These are phyloP conservation scores for Candida gorgasii DNA, from an alignment of 805 yeast species.

Conservation along the genomic window DNA sequence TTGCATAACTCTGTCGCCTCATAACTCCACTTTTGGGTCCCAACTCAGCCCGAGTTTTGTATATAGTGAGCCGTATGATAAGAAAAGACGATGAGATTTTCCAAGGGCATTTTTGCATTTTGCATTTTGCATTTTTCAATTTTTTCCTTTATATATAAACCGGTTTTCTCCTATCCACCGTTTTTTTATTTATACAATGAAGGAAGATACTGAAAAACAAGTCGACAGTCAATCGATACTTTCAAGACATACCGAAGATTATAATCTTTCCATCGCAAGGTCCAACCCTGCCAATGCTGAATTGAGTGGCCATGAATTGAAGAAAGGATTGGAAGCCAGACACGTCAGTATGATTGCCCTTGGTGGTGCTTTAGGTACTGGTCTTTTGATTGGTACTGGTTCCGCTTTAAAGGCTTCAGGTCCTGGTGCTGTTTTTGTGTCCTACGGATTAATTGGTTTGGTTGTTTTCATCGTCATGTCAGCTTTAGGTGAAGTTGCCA, in stretches of 20 bases:
- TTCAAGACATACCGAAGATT: slow-evolving; percentile 48
- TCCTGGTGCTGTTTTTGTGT: slow-evolving; percentile 61
- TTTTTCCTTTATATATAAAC: background rate
- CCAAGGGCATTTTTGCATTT: too few species aligned
- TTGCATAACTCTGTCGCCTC: too few species aligned
- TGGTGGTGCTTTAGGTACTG: slow-evolving; percentile 59
- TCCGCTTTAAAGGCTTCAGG: slow-evolving; percentile 70
- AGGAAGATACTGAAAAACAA: slow-evolving; percentile 13
- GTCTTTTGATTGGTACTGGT: slow-evolving; percentile 72
- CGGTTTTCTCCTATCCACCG: background rate
- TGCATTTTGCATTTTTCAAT: too few species aligned
- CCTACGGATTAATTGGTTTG: slow-evolving; percentile 70
- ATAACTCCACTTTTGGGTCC: background rate
- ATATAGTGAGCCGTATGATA: background rate
- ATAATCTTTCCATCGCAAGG: slow-evolving; percentile 46
- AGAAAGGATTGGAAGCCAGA: slow-evolving; percentile 50
- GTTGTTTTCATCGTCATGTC: slow-evolving; percentile 70
- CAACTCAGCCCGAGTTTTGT: background rate
- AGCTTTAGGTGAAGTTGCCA: slow-evolving; percentile 68
- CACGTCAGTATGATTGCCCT: slow-evolving; percentile 75
- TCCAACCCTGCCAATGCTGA: slow-evolving; percentile 40
- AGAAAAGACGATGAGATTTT: too few species aligned
- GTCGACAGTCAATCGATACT: slow-evolving; percentile 29
- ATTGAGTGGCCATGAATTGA: slow-evolving; percentile 45
- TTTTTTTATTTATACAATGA: slow-evolving; percentile 1